Base-by-base conservation (phyloP, 2,329 filamentous ascomycete species). In the Chaetomium globosum region DNA sequence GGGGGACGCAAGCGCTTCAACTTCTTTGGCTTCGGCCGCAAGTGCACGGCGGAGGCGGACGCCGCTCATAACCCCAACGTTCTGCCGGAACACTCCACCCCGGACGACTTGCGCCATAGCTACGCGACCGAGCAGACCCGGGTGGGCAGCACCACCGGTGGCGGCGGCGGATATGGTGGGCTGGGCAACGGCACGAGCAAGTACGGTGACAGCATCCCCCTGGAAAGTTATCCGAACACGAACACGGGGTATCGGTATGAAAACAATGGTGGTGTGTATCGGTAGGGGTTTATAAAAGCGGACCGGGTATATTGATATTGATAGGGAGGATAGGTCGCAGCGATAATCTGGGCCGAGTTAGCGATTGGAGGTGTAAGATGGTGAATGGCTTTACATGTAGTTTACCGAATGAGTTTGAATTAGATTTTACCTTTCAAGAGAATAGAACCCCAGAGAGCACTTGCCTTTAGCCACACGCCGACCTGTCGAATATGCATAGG, bases 91-190 rank as follows among this genome's bases (percentile, higher is more conserved):
- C 70, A 72, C 49, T 39, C 67, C 19, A 63, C 61, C 13, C 70
- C 70, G 13, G 66, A 63, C 16, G 65, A 68, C 23, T 57, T 72
- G 23, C 65, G 68, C 33, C 30, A 60, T 46, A 70, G 69, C 53
- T 70, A 68, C 31, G 58, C 68, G 30, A 70, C 70, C 6, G 69
- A 70, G 57, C 67, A 69, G 65, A 71, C 70, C 13, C 65, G 68
- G 23, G 69, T 71, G 10, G 64, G 39, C 43, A 66, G 59, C 46
- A 66, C 57, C 30, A 66, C 57, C 30, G 54, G 52, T 33, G 61
- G 55, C 9, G 67, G 61, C n/a, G 56, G 57, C 19, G 67, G 65
- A 4, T 69, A 69, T 19, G 65, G 63, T 33, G 59, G 53, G 4
- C 13, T 67, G 51, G 65, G 63, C 46, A 46, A 51, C 13, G 62